Evolutionary conservation across 139 green algal species (phyloP).

Genomic region (Ettlia oleoabundans): DNA sequence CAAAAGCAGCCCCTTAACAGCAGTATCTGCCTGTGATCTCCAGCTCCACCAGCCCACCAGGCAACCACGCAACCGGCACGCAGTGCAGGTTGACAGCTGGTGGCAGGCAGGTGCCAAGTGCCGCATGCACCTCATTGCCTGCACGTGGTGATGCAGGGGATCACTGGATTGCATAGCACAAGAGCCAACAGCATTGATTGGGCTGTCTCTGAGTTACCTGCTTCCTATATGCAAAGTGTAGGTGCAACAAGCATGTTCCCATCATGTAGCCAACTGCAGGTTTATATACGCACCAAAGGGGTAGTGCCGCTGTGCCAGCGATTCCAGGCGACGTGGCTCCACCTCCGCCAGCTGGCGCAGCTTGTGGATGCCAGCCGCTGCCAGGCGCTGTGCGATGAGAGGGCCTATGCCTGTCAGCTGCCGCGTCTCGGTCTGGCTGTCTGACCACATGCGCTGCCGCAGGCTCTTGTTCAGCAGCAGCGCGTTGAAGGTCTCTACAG

Average conservation of each 20-base stretch:
- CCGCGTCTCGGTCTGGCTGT: slow-evolving; percentile 42
- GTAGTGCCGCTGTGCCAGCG: slow-evolving; percentile 62
- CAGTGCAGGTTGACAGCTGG: slow-evolving; percentile 48
- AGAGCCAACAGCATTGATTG: no score
- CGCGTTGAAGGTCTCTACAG: slow-evolving; percentile 49
- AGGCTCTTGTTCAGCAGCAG: slow-evolving; percentile 65
- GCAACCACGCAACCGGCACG: slow-evolving; percentile 15
- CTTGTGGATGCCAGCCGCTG: slow-evolving; percentile 54
- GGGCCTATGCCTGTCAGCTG: slow-evolving; percentile 34
- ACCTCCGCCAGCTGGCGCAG: slow-evolving; percentile 49
- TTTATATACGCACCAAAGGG: slow-evolving; percentile 75
- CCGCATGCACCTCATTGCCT: slow-evolving; percentile 58
- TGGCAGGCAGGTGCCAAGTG: slow-evolving; percentile 50
- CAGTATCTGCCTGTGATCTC: slow-evolving; percentile 18
- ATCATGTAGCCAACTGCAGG: no score
- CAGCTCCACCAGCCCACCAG: slow-evolving; percentile 9
- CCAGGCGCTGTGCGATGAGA: slow-evolving; percentile 48
- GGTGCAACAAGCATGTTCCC: no score
- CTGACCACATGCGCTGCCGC: slow-evolving; percentile 67
- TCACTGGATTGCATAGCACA: not conserved
- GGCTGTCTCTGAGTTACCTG: no score
- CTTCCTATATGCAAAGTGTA: no score
- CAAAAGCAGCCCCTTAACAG: not conserved
- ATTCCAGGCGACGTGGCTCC: slow-evolving; percentile 69
- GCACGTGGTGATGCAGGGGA: not conserved